Evolutionary conservation across 139 green algal genomes (phyloP).

Genomic region (Chlamydomonas urium): DNA sequence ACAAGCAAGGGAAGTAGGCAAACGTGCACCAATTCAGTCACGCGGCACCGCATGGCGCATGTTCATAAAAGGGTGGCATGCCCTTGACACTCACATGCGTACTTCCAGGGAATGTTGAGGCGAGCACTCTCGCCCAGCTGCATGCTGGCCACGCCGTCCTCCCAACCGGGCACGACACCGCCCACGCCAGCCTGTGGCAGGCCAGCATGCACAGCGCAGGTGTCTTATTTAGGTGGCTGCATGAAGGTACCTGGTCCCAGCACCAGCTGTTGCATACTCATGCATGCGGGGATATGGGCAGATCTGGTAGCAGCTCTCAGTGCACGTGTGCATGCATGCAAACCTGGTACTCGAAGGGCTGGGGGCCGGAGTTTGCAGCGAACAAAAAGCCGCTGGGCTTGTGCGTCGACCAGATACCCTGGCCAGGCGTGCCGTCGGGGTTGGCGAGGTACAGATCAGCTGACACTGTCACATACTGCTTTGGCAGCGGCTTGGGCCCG

Average conservation of each 20-base stretch:
- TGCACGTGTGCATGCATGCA: no score
- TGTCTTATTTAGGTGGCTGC: no score
- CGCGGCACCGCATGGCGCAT: no score
- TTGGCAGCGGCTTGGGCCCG: background rate
- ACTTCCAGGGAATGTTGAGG: background rate
- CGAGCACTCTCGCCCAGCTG: slow-evolving; percentile 1
- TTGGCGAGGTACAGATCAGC: slow-evolving; percentile 13
- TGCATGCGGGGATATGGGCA: no score
- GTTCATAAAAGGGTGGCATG: background rate
- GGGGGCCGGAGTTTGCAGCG: background rate
- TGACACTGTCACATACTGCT: slow-evolving; percentile 1
- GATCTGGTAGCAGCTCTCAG: no score
- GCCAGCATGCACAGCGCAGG: no score
- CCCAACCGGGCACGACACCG: slow-evolving; percentile 7
- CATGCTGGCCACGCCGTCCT: slow-evolving; percentile 13
- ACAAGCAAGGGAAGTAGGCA: background rate
- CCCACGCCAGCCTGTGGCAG: slow-evolving; percentile 13
- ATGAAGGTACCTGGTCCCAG: no score
- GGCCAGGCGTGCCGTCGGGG: background rate
- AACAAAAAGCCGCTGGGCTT: slow-evolving; percentile 10
- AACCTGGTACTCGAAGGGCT: slow-evolving; percentile 9
- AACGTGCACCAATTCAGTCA: background rate
- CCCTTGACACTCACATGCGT: slow-evolving; percentile 11
- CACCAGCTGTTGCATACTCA: no score
- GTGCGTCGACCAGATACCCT: slow-evolving; percentile 14